phyloP scores from a whole-genome alignment of 1,284 basidiomycete species.

The Malassezia pachydermatis region DNA sequence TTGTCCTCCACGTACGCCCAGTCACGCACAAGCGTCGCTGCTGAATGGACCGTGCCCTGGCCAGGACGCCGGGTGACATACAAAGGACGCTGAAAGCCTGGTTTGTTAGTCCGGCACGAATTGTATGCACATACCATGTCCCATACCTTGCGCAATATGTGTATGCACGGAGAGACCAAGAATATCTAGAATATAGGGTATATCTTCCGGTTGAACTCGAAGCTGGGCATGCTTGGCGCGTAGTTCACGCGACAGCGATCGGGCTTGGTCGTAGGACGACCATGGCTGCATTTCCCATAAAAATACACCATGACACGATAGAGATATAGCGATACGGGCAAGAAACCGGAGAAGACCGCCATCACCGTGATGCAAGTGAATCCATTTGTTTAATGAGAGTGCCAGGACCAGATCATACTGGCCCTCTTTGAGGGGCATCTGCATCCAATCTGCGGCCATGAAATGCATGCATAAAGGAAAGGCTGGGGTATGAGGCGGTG shows the following conservation, averaged over 20 bases:
- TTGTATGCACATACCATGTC: slow-evolving; percentile 6
- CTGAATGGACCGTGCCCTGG: too few relatives aligned
- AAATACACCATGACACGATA: slow-evolving; percentile 15
- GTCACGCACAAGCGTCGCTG: too few relatives aligned
- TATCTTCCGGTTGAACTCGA: slow-evolving; percentile 10
- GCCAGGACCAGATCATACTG: slow-evolving; percentile 16
- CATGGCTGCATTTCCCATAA: slow-evolving; percentile 20
- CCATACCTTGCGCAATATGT: slow-evolving; percentile 5
- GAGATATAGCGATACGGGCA: slow-evolving; percentile 1
- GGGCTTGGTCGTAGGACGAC: slow-evolving; percentile 21
- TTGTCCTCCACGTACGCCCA: background rate
- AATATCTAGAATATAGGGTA: background rate
- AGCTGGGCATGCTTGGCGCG: slow-evolving; percentile 9
- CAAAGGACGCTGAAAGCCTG: slow-evolving; percentile 14
- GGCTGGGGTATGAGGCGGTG: background rate
- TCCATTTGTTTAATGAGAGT: slow-evolving; percentile 19
- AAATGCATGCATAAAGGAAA: slow-evolving; percentile 7
- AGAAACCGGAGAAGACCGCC: slow-evolving; percentile 15
- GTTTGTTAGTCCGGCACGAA: too few relatives aligned
- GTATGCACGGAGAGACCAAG: background rate
- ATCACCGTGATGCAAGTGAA: slow-evolving; percentile 19
- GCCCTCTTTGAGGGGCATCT: too few relatives aligned
- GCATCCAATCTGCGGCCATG: slow-evolving; percentile 8
- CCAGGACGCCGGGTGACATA: too few relatives aligned
- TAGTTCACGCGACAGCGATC: slow-evolving; percentile 10